Base-by-base conservation (phyloP, 2,329 filamentous ascomycete species). In the Pyrenophora teres region DNA sequence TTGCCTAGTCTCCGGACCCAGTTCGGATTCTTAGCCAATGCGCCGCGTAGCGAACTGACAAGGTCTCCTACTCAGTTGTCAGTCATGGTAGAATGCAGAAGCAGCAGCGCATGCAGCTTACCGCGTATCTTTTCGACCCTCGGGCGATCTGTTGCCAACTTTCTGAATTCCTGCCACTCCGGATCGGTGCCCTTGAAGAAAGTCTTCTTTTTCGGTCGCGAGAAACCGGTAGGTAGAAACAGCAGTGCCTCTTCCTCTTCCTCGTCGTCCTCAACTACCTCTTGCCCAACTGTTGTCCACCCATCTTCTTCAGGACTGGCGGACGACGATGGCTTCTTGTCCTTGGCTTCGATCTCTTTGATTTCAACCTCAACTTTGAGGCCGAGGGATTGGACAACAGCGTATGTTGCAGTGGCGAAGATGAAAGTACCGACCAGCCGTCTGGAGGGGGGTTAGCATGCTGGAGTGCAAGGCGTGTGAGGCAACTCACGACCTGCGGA, bases 101-200 rank as follows among this genome's bases (percentile, higher is more conserved):
- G 18, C 27, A 35, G 9, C 3, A 25, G 6, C 18, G 27, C 19
- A 15, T 39, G 4, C 43, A 63, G 38, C 52, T 32, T 58, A 73
- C 72, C 51, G 51, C 74, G 71, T 48, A 80, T 73, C 36, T 70
- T 72, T 33, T 72, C 64, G 15, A 75, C 65, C 48, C 74, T 68
- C 25, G 70, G 42, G 21, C 68, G 67, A 58, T 82, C 76, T n/a
- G 69, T 72, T 6, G 76, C 70, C 13, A 81, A 57, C 43, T 74
- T 76, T 39, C 75, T 65, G 48, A 80, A 82, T 46, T 77, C 78
- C 60, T 80, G 76, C 80, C 79, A 81, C 57, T 82, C 80, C 3
- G 79, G 78, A 70, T 82, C 80, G n/a, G 74, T 77, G 19, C 76
- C 78, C 59, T 73, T 77, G 67, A 80, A 82, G 51, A 69, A 80